Conservation (phyloP, 192 early-diverging fungal species). For the Coemansia asiatica region DNA sequence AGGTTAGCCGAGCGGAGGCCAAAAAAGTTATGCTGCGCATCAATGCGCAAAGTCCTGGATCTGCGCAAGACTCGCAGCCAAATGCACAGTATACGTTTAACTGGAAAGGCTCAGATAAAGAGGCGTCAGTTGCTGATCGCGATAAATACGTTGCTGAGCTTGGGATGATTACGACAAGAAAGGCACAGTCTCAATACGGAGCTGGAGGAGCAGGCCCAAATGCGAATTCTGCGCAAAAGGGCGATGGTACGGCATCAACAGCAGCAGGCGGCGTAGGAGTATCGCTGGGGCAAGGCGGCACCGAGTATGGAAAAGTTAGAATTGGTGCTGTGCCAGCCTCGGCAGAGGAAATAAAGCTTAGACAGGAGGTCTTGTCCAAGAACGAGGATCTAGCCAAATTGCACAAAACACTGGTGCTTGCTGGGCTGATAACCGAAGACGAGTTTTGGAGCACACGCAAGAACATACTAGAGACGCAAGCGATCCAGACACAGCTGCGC, state of each 20-base stretch:
- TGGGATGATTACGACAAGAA: conserved; percentile 21
- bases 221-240: background rate
- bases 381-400: conserved; percentile 68
- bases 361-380: conserved; percentile 64
- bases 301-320: conserved; percentile 47
- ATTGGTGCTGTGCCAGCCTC: conserved; percentile 46
- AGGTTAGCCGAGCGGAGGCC: conserved; percentile 51
- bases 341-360: conserved; percentile 62
- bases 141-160: conserved; percentile 45
- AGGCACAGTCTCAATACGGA: background rate
- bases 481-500: conserved; percentile 67
- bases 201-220: background rate
- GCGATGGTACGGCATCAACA: background rate
- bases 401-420: conserved; percentile 76
- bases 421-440: conserved; percentile 77
- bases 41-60: conserved; percentile 18
- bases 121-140: conserved; percentile 54
- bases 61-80: conserved; percentile 35
- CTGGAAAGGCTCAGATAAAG: conserved; percentile 49
- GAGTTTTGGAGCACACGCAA: conserved; percentile 91
- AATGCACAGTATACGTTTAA: conserved; percentile 53
- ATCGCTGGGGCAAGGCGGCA: conserved; percentile 12
- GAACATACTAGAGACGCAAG: conserved; percentile 72
- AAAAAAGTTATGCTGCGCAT: conserved; percentile 63
- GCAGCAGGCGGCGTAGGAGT: conserved; percentile 4